Conservation (phyloP, 345 rosid species). For the Theobroma cacao region DNA sequence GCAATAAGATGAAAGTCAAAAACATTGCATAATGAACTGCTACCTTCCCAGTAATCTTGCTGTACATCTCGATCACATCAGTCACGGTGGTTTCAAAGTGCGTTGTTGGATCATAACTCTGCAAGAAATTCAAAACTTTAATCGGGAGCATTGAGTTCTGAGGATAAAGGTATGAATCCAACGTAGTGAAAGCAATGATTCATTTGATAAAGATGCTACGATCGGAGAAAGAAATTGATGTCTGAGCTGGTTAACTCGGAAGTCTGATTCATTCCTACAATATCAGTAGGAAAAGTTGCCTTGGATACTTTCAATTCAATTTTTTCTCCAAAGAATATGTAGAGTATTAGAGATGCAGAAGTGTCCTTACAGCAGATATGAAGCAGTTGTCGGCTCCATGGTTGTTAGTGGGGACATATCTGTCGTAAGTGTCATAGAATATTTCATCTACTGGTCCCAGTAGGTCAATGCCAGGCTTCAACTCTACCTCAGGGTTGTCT, state of each 20-base stretch:
- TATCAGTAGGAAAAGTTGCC: neutral
- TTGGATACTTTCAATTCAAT: neutral
- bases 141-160: neutral
- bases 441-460: slow-evolving; percentile 79
- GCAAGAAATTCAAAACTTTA: slow-evolving; percentile 18
- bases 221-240: neutral
- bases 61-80: slow-evolving; percentile 76
- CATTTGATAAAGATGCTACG: neutral
- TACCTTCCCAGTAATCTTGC: slow-evolving; percentile 90
- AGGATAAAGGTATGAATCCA: neutral
- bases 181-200: neutral
- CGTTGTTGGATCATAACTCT: slow-evolving; percentile 87
- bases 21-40: neutral
- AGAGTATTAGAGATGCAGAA: neutral
- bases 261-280: neutral
- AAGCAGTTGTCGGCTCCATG: slow-evolving; percentile 64
- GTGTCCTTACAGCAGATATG: slow-evolving; percentile 65
- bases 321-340: neutral
- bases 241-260: neutral
- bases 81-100: slow-evolving; percentile 79
- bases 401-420: slow-evolving; percentile 65
- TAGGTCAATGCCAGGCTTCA: slow-evolving; percentile 81
- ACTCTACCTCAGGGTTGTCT: slow-evolving; percentile 66
- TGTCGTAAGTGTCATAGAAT: slow-evolving; percentile 75
- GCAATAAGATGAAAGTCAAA: neutral